Base-by-base conservation (phyloP, 345 rosid genomes). In the Camelina laxa region DNA sequence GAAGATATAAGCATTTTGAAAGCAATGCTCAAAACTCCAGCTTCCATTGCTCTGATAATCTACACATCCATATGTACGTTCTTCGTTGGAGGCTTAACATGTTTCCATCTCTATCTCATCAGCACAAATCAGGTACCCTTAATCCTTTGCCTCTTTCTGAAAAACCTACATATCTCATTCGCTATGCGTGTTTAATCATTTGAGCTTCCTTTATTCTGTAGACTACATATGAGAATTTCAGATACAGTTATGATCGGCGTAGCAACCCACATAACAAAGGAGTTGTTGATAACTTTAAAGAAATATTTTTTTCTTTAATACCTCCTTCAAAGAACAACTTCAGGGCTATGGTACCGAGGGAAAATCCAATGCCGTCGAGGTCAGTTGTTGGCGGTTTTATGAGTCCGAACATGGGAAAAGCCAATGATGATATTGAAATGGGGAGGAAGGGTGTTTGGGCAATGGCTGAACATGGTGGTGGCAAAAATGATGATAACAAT, bases 371-470 rank as follows among this genome's bases (percentile, higher is more conserved):
- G 65, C 87, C 91, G 35, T 27, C 87, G 5, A 85, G 92, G 73
- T 55, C 86, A 55, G 79, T 74, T 50, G 89, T 83, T 15, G 88
- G 93, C 1, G 88, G 96, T 69, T 91, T 91, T 67, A 88, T 90
- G 93, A 94, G 97, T 83, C 97, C 96, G 44, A 94, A 86, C 80
- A 88, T 91, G 92, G 96, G 96, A 31, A 90, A 82, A 72, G 85
- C 86, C 2, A 85, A 85, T 76, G 73, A 77, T 63, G 95, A 94
- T 78, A 91, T 90, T 62, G 98, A 94, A 73, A 91, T 87, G 93
- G 97, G 97, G 19, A 87, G 98, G 80, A 94, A 91, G 66, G 89
- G 93, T 1, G 97, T 91, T 6, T 88, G 97, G 98, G 90, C 89
- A 16, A 82, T 89, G 74, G 73, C 79, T 71, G 94, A 85, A 83